Evolutionary conservation across 129 eudicot genomes (phyloP).

Genomic region (Centrapalus pauciflorus): DNA sequence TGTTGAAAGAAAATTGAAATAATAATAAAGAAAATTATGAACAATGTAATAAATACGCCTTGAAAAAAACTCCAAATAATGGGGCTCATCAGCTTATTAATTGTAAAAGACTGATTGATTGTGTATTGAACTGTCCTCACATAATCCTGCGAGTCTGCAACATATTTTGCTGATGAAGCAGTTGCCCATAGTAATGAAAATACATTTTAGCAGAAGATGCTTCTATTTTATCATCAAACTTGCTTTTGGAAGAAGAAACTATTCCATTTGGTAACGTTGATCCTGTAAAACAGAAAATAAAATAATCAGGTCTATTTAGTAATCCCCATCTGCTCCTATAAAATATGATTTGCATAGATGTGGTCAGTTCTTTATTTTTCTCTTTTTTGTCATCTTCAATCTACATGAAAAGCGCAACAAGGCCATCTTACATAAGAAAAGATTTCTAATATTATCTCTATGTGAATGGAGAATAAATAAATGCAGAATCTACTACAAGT

Average conservation of each 20-base stretch:
- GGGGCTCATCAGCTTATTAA: not conserved
- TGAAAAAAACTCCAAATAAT: not conserved
- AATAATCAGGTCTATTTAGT: not conserved
- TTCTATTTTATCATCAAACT: slow-evolving; percentile 91
- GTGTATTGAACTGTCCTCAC: slow-evolving; percentile 90
- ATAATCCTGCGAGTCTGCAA: slow-evolving; percentile 94
- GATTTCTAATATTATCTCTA: not conserved
- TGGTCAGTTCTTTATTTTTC: not conserved
- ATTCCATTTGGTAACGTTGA: slow-evolving; percentile 57
- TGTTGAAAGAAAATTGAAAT: too few relatives aligned
- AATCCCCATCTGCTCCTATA: not conserved
- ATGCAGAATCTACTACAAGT: too few relatives aligned
- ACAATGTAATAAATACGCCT: slow-evolving; percentile 2
- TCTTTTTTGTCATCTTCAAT: not conserved
- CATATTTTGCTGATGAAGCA: slow-evolving; percentile 98
- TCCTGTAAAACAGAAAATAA: slow-evolving; percentile 35
- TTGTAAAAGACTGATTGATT: not conserved
- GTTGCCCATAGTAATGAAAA: slow-evolving; percentile 91
- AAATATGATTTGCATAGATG: not conserved
- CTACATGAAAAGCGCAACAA: not conserved
- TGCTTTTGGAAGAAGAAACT: slow-evolving; percentile 50
- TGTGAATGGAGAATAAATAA: too few relatives aligned
- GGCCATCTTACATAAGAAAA: not conserved
- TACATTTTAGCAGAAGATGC: slow-evolving; percentile 95
- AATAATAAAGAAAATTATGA: too few relatives aligned